Percentiles rank a stretch among this genome's conserved stretches.
These are phyloP conservation scores for Apiospora koreana DNA, from an alignment of 2,329 filamentous ascomycete genomes.

Conservation along the genomic window DNA sequence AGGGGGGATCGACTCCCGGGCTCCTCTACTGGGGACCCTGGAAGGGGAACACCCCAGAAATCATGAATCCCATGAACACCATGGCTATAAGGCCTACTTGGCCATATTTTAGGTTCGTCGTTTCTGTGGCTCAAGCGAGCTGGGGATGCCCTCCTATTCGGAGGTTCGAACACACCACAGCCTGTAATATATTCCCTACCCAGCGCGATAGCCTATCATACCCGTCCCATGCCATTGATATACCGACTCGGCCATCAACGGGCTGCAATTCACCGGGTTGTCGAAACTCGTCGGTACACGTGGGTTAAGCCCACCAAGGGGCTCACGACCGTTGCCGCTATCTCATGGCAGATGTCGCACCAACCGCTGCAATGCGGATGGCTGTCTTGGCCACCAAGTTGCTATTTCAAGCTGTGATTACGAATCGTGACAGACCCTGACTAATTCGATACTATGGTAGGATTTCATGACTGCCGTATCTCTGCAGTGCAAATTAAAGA, in stretches of 20 bases:
- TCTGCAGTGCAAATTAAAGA: constrained; percentile 65
- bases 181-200: neutral
- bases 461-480: constrained; percentile 76
- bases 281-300: neutral
- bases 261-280: neutral
- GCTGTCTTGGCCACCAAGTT: neutral
- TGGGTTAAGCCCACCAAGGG: neutral
- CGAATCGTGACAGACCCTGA: constrained; percentile 1
- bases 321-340: neutral
- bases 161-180: neutral
- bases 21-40: neutral
- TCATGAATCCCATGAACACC: neutral
- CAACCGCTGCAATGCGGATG: neutral
- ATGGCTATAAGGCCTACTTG: neutral
- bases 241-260: neutral
- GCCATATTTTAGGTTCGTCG: neutral
- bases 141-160: neutral
- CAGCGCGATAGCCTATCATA: neutral
- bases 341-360: neutral
- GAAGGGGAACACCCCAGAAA: too few relatives aligned
- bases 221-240: neutral
- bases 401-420: neutral
- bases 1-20: neutral
- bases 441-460: constrained; percentile 37
- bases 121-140: constrained; percentile 5